phyloP scores from a whole-genome alignment of 1,139 yeast genomes.

The Wickerhamomyces sp. region DNA sequence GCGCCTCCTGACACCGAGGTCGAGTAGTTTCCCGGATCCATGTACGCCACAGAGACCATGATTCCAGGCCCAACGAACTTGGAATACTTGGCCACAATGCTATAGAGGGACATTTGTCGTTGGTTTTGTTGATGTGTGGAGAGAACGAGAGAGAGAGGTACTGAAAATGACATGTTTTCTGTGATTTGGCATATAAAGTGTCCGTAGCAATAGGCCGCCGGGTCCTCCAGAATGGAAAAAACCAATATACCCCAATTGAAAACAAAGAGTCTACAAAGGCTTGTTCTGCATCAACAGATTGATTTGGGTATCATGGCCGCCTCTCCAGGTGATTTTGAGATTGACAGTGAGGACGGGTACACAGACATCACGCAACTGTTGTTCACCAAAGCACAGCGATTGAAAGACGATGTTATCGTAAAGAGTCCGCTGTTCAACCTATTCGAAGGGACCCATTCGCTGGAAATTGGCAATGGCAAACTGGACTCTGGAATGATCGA shows the following conservation, averaged over 20 bases:
- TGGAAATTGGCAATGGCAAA: slow-evolving; percentile 57
- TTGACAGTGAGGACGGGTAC: slow-evolving; percentile 7
- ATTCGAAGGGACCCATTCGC: slow-evolving; percentile 70
- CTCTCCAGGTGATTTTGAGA: too few species aligned
- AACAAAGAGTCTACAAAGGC: too few species aligned
- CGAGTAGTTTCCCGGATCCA: slow-evolving; percentile 97
- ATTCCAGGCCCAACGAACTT: slow-evolving; percentile 87
- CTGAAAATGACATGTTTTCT: too few species aligned
- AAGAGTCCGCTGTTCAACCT: slow-evolving; percentile 51
- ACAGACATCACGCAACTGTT: slow-evolving; percentile 43
- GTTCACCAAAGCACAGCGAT: slow-evolving; percentile 27
- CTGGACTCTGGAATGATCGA: slow-evolving; percentile 58
- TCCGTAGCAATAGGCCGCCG: too few species aligned
- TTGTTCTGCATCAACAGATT: too few species aligned
- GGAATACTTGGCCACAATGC: slow-evolving; percentile 47
- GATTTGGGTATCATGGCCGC: too few species aligned
- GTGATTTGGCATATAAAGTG: too few species aligned
- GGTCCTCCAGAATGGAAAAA: too few species aligned
- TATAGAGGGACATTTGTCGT: too few species aligned
- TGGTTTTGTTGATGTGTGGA: too few species aligned
- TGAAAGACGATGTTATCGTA: slow-evolving; percentile 40
- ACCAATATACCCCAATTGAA: too few species aligned
- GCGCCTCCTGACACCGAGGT: slow-evolving; percentile 95
- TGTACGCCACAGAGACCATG: slow-evolving; percentile 92
- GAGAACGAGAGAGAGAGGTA: too few species aligned